These are phyloP conservation scores for Deinandra increscens DNA, from an alignment of 129 eudicot species.

Conservation along the genomic window DNA sequence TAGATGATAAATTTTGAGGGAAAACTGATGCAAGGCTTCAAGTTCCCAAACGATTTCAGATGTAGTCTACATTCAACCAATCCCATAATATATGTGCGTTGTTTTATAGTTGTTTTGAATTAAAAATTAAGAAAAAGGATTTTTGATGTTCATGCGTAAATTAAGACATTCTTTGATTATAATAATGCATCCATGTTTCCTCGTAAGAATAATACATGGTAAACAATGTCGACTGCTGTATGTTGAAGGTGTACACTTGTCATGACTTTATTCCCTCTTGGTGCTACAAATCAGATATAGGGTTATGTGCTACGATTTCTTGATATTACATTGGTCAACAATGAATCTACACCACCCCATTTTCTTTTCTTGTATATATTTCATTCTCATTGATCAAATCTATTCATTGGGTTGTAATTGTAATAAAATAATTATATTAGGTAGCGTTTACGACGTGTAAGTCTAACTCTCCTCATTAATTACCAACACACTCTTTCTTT, in stretches of 20 bases:
- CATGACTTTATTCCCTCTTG: conserved; percentile 35
- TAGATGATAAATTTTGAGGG: conserved; percentile 30
- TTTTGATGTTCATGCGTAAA: conserved; percentile 18
- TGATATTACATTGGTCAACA: conserved; percentile 36
- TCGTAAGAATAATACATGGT: conserved; percentile 30
- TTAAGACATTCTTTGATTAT: conserved; percentile 25
- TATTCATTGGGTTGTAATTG: too few relatives aligned
- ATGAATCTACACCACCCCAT: neutral
- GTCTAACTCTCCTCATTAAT: too few relatives aligned
- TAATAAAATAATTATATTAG: too few relatives aligned
- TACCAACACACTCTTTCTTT: too few relatives aligned
- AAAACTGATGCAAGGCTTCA: conserved; percentile 53
- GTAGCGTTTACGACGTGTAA: too few relatives aligned
- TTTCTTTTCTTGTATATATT: too few relatives aligned
- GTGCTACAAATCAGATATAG: conserved; percentile 24
- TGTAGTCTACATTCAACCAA: conserved; percentile 32
- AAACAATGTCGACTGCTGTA: conserved; percentile 31
- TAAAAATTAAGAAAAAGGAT: neutral
- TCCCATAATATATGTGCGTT: conserved; percentile 21
- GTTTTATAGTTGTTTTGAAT: conserved; percentile 3
- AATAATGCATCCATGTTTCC: conserved; percentile 40
- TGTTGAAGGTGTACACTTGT: conserved; percentile 33
- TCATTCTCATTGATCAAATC: too few relatives aligned
- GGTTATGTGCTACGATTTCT: conserved; percentile 34
- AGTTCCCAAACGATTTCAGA: conserved; percentile 48